Evolutionary conservation across 768 basidiomycete species (phyloP).

Genomic region (Lactarius sanguifluus): DNA sequence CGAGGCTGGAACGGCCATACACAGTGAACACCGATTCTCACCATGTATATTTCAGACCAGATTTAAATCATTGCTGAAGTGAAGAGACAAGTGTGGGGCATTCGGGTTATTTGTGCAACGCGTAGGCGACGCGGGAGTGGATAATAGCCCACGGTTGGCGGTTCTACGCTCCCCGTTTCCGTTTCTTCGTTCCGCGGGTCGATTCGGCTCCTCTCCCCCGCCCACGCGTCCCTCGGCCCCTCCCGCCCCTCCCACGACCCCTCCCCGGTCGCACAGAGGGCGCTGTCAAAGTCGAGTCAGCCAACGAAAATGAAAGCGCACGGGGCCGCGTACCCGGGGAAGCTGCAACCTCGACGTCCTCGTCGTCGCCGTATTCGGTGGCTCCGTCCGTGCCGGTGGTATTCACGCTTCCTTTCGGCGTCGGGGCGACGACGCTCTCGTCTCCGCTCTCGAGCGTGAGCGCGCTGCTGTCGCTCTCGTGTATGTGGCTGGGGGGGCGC

Average conservation of each 20-base stretch:
- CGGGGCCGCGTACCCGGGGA: constrained; percentile 22
- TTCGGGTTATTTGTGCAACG: neutral
- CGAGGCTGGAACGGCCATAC: constrained; percentile 5
- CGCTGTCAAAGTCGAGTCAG: constrained; percentile 15
- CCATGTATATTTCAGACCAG: neutral
- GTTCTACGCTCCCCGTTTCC: constrained; percentile 20
- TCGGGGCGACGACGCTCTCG: constrained; percentile 55
- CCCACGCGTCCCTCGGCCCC: constrained; percentile 22
- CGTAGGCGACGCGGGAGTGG: neutral
- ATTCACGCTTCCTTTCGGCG: constrained; percentile 62
- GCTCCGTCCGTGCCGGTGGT: constrained; percentile 73
- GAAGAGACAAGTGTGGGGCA: neutral
- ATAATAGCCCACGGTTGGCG: neutral
- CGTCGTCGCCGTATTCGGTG: constrained; percentile 63
- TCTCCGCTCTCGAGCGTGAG: constrained; percentile 82
- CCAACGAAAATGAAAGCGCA: neutral
- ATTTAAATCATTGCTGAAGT: neutral
- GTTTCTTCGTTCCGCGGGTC: constrained; percentile 21
- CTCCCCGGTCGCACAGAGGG: constrained; percentile 20
- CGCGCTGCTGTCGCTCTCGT: constrained; percentile 82
- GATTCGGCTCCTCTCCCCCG: constrained; percentile 22
- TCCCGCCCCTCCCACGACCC: constrained; percentile 19
- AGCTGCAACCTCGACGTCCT: constrained; percentile 50
- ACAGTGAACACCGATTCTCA: constrained; percentile 1
- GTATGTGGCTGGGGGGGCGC: constrained; percentile 68